Base-by-base conservation (phyloP, 805 yeast genomes). In the Wickerhamiella brachini region DNA sequence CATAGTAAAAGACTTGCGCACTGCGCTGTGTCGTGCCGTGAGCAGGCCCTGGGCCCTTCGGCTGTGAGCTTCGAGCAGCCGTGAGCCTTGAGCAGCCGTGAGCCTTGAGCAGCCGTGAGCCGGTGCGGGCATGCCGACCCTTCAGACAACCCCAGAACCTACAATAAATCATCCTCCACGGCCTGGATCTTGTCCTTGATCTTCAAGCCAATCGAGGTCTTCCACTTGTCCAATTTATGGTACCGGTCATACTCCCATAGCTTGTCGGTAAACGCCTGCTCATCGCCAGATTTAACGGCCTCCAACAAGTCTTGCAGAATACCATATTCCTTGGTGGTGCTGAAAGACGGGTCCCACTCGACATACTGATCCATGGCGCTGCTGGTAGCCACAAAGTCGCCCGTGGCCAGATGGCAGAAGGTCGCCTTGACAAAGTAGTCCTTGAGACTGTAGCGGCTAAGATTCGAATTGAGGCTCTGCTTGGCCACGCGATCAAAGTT, bases 361-460 rank as follows among this genome's bases (percentile, higher is more conserved):
- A 71, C 63, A 53, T 80, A 84, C 53, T 77, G 76, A 29, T 77
- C 79, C 49, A 85, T 65, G 38, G 86, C 76, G 60, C 84, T 82
- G 50, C 77, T 75, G 0, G 95, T 95, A 48, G 94, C 95, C 37
- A 94, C 89, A 39, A 78, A 72, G 66, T 93, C 98, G 57, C 67
- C 87, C 52, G 79, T 78, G 34, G 97, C 94, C 57, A 93, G 71
- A 49, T 83, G 78, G 64, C 96, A 86, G 51, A 93, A 72, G 24
- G 85, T 80, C 49, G 85, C 80, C 71, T 88, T 88, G 62, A 86
- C 72, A 61, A 85, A 88, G 66, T 90, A 87, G 52, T 93, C 98
- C 67, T 93, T 93, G 62, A 93, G 73, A 49, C 87, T 81, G 97
- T 97, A 93, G 68, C 80, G 83, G 42, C 90, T 78, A 54, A 88